These are phyloP conservation scores for Cicer yamashitae DNA, from an alignment of 306 rosid species.

Conservation along the genomic window DNA sequence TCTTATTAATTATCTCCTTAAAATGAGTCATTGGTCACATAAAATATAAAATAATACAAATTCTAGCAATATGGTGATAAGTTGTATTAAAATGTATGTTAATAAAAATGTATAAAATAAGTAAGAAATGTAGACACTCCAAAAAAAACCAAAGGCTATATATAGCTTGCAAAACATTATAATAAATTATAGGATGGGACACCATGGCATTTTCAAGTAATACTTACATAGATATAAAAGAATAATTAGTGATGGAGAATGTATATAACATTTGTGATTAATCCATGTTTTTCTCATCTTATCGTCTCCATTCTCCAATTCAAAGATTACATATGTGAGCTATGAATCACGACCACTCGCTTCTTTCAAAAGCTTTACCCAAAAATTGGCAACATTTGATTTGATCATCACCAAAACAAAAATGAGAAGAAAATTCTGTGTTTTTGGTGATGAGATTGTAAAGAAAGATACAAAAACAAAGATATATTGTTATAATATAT, in stretches of 20 bases:
- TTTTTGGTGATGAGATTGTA: conserved; percentile 2
- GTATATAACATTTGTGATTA: conserved; percentile 40
- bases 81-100: not conserved
- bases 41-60: too few species aligned
- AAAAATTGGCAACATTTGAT: conserved; percentile 34
- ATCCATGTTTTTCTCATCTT: conserved; percentile 42
- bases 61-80: too few species aligned
- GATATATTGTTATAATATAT: not conserved
- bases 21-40: too few species aligned
- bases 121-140: not conserved
- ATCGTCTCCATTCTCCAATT: not conserved
- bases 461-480: conserved; percentile 35
- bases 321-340: conserved; percentile 45
- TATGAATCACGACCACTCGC: conserved; percentile 55
- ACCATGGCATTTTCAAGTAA: conserved; percentile 4
- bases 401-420: conserved; percentile 31
- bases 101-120: not conserved
- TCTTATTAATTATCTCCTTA: too few species aligned
- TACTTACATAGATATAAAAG: not conserved
- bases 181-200: not conserved
- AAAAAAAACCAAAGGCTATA: not conserved
- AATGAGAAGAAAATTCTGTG: conserved; percentile 19
- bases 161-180: not conserved
- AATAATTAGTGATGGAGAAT: conserved; percentile 35
- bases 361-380: conserved; percentile 39